phyloP scores from a whole-genome alignment of 768 basidiomycete genomes.

The Tricholoma matsutake region DNA sequence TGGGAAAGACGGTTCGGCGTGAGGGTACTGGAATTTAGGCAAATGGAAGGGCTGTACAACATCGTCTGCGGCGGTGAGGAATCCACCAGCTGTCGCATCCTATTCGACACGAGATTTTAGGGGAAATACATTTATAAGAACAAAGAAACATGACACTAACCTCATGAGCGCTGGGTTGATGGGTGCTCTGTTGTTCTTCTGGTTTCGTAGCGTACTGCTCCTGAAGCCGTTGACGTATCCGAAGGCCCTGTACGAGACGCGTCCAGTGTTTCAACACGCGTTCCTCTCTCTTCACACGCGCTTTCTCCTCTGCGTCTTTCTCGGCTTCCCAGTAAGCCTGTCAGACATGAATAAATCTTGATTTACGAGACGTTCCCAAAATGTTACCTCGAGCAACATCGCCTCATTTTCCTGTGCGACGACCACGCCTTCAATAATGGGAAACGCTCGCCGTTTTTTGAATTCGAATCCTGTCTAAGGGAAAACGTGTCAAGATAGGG shows the following conservation, averaged over 20 bases:
- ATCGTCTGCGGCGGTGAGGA: constrained; percentile 65
- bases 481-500: neutral
- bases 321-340: constrained; percentile 88
- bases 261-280: constrained; percentile 85
- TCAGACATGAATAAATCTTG: constrained; percentile 10
- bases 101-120: neutral
- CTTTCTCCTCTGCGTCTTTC: constrained; percentile 73
- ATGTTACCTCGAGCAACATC: constrained; percentile 67
- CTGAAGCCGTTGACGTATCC: constrained; percentile 79
- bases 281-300: constrained; percentile 71
- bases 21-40: constrained; percentile 58
- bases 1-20: constrained; percentile 24
- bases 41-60: constrained; percentile 72
- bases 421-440: constrained; percentile 83
- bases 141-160: constrained; percentile 13
- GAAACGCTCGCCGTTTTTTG: constrained; percentile 85
- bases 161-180: neutral
- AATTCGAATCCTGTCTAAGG: constrained; percentile 93
- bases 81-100: constrained; percentile 39
- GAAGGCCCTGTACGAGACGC: constrained; percentile 82
- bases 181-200: constrained; percentile 10
- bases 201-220: constrained; percentile 61
- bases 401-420: constrained; percentile 78
- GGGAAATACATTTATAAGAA: neutral
- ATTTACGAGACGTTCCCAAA: constrained; percentile 2